A percentile compares a stretch with the other conserved stretches of the same genome.
These are phyloP conservation scores for Thymus quinquecostatus DNA, from an alignment of 257 asterid species.

Conservation along the genomic window DNA sequence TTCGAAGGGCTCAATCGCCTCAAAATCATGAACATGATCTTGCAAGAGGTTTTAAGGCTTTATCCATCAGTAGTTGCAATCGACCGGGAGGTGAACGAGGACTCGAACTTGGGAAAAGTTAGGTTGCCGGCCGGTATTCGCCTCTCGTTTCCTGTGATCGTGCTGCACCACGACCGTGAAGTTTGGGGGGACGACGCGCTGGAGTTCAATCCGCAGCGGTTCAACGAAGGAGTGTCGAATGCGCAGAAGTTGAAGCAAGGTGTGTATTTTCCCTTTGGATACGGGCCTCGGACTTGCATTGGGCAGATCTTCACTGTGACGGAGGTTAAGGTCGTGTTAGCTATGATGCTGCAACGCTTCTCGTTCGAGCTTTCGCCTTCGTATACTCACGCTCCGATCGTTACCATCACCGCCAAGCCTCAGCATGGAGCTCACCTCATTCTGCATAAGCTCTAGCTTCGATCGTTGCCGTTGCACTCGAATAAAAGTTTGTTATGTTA, in stretches of 20 bases:
- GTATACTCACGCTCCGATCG: neutral
- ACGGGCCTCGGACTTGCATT: neutral
- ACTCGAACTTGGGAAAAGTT: too few relatives aligned
- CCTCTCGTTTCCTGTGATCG: too few relatives aligned
- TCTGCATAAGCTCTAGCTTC: neutral
- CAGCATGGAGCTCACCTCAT: neutral
- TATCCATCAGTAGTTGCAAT: too few relatives aligned
- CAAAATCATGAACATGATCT: too few relatives aligned
- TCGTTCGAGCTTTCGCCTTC: neutral
- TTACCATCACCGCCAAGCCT: neutral
- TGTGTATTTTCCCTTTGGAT: neutral
- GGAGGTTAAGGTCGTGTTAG: neutral
- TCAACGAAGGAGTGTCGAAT: neutral
- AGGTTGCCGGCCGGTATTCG: too few relatives aligned
- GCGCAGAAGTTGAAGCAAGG: constrained; percentile 1
- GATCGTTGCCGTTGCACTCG: too few relatives aligned
- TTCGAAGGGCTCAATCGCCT: too few relatives aligned
- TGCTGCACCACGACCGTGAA: too few relatives aligned
- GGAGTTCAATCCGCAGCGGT: neutral
- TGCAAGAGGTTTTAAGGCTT: too few relatives aligned
- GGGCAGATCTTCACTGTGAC: neutral
- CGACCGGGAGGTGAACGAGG: too few relatives aligned
- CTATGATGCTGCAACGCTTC: neutral
- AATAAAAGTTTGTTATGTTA: too few relatives aligned
- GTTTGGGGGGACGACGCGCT: too few relatives aligned